These are phyloP conservation scores for Thalassia testudinum DNA, from an alignment of 116 monocot genomes.

Conservation along the genomic window DNA sequence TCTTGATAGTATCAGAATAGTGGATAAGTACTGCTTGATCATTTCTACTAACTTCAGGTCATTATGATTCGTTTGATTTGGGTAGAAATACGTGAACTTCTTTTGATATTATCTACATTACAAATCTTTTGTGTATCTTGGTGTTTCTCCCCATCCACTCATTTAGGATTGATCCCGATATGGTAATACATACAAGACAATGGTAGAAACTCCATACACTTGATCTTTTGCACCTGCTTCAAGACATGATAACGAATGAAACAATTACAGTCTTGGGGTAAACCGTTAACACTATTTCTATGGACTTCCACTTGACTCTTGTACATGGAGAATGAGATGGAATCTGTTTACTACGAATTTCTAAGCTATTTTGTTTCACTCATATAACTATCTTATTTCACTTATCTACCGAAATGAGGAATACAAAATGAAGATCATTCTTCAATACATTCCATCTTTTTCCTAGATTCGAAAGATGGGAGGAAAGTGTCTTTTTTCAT, in stretches of 20 bases:
- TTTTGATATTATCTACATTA: too few relatives aligned
- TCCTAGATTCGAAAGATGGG: not conserved
- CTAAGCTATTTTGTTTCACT: constrained; percentile 10
- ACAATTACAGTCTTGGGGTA: constrained; percentile 1
- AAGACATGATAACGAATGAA: not conserved
- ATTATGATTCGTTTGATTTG: too few relatives aligned
- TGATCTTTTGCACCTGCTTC: not conserved
- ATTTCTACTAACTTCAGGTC: too few relatives aligned
- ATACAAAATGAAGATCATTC: not conserved
- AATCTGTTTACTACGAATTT: constrained; percentile 6
- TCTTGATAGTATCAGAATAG: too few relatives aligned
- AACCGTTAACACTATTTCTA: constrained; percentile 2
- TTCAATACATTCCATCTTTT: constrained; percentile 4
- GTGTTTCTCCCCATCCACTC: too few relatives aligned
- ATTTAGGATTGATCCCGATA: too few relatives aligned
- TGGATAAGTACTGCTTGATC: too few relatives aligned
- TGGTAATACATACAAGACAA: too few relatives aligned
- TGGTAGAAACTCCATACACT: too few relatives aligned
- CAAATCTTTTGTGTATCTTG: too few relatives aligned
- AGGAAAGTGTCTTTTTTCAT: not conserved
- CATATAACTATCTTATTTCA: constrained; percentile 5
- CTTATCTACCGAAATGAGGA: constrained; percentile 1
- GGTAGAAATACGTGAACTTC: too few relatives aligned
- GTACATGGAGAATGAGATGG: constrained; percentile 7
- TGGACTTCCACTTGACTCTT: constrained; percentile 6